Conservation (phyloP, 1,284 basidiomycete genomes). For the Trichosporon asahii region DNA sequence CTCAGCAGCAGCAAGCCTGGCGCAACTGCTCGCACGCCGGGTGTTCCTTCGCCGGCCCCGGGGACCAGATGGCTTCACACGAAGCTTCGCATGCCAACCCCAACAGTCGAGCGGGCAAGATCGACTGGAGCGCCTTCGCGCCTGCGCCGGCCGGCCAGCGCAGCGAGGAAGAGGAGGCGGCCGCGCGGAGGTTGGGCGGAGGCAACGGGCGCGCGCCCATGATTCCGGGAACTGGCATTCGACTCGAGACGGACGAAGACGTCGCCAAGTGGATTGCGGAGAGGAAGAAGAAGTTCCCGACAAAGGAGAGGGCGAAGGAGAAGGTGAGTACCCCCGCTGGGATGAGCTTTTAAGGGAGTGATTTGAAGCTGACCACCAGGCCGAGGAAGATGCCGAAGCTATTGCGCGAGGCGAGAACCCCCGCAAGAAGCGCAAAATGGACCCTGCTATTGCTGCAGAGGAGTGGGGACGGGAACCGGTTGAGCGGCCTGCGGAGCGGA, state of each 20-base stretch:
- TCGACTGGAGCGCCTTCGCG: slow-evolving; percentile 1
- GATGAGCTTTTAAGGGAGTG: too few relatives aligned
- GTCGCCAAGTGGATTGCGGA: slow-evolving; percentile 82
- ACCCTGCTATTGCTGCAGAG: slow-evolving; percentile 42
- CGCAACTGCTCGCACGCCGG: background rate
- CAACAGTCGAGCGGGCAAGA: background rate
- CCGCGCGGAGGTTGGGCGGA: slow-evolving; percentile 60
- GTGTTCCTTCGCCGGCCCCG: slow-evolving; percentile 63
- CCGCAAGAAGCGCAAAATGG: slow-evolving; percentile 28
- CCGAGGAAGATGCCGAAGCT: slow-evolving; percentile 70
- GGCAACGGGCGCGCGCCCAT: slow-evolving; percentile 53
- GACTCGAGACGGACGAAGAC: slow-evolving; percentile 74
- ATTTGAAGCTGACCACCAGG: slow-evolving; percentile 32
- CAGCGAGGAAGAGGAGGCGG: slow-evolving; percentile 62
- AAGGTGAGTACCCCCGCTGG: slow-evolving; percentile 54
- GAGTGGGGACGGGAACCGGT: slow-evolving; percentile 40
- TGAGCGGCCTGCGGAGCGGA: slow-evolving; percentile 28
- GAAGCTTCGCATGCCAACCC: slow-evolving; percentile 83
- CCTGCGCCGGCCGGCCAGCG: slow-evolving; percentile 55
- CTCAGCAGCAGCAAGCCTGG: background rate
- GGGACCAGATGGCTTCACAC: slow-evolving; percentile 71
- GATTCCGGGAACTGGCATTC: slow-evolving; percentile 75
- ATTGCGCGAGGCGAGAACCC: slow-evolving; percentile 69
- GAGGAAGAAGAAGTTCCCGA: slow-evolving; percentile 78
- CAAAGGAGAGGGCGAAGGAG: slow-evolving; percentile 63